Base-by-base conservation (phyloP, 1,284 basidiomycete species). In the Rhizopogon hawkerae region DNA sequence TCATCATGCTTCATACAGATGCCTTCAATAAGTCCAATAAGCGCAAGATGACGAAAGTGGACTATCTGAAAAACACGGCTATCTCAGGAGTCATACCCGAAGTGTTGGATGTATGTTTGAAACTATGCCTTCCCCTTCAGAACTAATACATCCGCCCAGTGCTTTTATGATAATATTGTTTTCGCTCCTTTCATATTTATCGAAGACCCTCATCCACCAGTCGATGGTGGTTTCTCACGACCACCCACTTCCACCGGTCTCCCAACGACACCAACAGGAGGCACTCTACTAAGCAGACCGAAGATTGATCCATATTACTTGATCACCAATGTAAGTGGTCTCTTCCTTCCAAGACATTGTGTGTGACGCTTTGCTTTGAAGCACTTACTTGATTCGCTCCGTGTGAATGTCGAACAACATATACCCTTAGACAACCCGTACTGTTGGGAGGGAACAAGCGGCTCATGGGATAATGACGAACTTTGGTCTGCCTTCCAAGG, bases 1-100 rank as follows among this genome's bases (percentile, higher is more conserved):
- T 98, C 60, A 96, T 99, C 65, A 98, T 99, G 93, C 75, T 99
- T 39, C 94, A 98, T 64, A 98, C 96, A 9, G 95, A 98, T 63
- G 89, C 88, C 1, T 98, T 98, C 75, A 98, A 98, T 70, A 91
- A 87, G 68, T 92, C 91, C 57, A 98, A 97, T 69, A 97, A 92
- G 69, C 85, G 85, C 55, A 98, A 98, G 72, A 98, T 99, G 96
- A 84, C 87, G 31, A 96, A 94, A 64, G 74, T 81, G 1, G 93
- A 95, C 60, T 97, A 97, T 62, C 75, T 96, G 55, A 89, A 83
- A 69, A 97, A 97, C 60, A 94, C 93, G 0, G 75, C 79, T 46
- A 76, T 95, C 54, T 88, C 92, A n/a, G 92, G 92, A 9, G 79
- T 96, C 14, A 74, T 82, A 13, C 76, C 82, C 3, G 85, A 93